These are phyloP conservation scores for Eucalyptus caleyi DNA, from an alignment of 345 rosid genomes.

Conservation along the genomic window DNA sequence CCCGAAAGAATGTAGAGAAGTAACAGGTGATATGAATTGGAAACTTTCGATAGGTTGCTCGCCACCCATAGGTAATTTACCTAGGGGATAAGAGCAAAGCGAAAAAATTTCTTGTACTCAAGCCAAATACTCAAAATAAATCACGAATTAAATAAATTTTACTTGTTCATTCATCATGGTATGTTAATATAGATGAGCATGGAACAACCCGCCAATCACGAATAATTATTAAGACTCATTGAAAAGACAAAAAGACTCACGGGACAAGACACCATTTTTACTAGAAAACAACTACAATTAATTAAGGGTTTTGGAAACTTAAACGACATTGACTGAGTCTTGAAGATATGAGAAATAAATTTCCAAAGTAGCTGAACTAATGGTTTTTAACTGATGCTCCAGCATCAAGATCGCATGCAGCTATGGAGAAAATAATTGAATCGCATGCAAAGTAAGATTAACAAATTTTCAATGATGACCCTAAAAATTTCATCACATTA, in stretches of 20 bases:
- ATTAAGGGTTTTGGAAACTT: not conserved
- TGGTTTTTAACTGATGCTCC: not conserved
- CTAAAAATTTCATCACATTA: not conserved
- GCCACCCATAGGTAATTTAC: not conserved
- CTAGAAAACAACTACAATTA: no score
- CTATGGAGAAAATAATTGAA: not conserved
- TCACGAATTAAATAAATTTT: fast-evolving
- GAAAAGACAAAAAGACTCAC: no score
- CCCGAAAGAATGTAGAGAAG: not conserved
- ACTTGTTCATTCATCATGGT: not conserved
- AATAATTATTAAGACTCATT: no score
- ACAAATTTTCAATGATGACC: not conserved
- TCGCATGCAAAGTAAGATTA: not conserved
- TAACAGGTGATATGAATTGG: not conserved
- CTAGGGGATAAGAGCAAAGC: not conserved
- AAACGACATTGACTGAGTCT: not conserved
- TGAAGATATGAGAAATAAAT: not conserved
- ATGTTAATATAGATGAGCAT: not conserved
- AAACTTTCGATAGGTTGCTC: not conserved
- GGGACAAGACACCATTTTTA: no score
- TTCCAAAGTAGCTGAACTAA: not conserved
- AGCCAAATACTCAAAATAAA: not conserved
- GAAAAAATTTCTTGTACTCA: fast-evolving
- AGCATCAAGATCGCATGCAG: not conserved
- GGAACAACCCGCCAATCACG: not conserved